Evolutionary conservation across 2,329 filamentous ascomycete genomes (phyloP), one percentile per base, ranked within the genome.

Genomic region (Neocucurbitaria cava): DNA sequence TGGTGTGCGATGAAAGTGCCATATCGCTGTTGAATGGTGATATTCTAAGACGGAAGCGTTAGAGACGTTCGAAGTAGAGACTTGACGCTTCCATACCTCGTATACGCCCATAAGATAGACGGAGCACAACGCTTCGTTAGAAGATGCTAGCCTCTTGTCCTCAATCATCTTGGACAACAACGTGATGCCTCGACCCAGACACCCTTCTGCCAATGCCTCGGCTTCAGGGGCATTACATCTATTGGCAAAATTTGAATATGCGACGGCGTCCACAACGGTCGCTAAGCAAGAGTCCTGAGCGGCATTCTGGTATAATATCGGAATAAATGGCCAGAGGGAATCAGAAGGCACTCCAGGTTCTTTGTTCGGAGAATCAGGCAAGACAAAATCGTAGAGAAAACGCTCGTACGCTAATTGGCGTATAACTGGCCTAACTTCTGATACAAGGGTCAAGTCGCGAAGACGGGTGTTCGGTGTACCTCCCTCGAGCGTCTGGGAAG

Each of bases 301-400:
- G 3, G 65, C 48, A 7, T 52, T 54, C 10, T 68, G 44, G 39
- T 71, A 72, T 6, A 73, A 46, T 6, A 54, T 28, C 0, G 71
- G 69, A 11, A 73, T 60, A 41, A 70, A 74, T 5, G 62, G 62
- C 56, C 59, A 70, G 20, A 73, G 18, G 1, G 63, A 58, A 47
- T 71, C 67, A 8, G 66, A 62, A 1, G 61, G 57, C n/a, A 63
- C 54, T 2, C 62, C 54, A 2, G 51, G 46, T 18, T 61, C 49
- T 35, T 46, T 52, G 11, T 60, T 56, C 1, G 67, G 62, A 10
- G 43, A 52, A 33, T 70, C 62, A 3, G 56, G 57, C 13, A 61
- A 50, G 2, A 73, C 65, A 48, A 73, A 74, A 38, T 74, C 71
- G 43, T 72, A 73, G 2, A 71, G 13, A 26, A 73, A 71, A 10